Percentiles rank a stretch among this genome's conserved stretches.
Conservation (phyloP, 2,329 filamentous ascomycete species). For the Paecilomyces sp. region DNA sequence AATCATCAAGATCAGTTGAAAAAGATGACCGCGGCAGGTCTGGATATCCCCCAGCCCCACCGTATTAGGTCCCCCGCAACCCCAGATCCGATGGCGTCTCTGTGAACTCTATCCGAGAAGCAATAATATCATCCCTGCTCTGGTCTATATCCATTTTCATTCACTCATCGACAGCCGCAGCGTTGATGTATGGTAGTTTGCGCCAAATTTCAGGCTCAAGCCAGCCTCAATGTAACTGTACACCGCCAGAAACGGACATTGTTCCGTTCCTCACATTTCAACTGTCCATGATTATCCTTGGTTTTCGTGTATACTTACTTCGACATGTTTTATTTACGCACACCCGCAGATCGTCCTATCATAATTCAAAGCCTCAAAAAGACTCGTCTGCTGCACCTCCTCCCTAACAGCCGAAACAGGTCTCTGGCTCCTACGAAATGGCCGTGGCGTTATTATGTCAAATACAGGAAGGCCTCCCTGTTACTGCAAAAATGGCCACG, state of each 20-base stretch:
- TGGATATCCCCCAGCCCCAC: not conserved
- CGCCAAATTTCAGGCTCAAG: not conserved
- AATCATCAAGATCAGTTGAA: not conserved
- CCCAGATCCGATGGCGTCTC: not conserved
- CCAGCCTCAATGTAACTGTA: not conserved
- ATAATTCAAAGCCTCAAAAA: no score
- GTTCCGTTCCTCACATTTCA: not conserved
- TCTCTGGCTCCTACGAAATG: not conserved
- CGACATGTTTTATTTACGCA: no score
- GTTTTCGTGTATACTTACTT: no score
- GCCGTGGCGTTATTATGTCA: not conserved
- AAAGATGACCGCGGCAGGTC: not conserved
- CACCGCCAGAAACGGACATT: not conserved
- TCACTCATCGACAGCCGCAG: not conserved
- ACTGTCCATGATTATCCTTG: no score
- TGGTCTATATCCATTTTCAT: not conserved
- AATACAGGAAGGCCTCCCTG: not conserved
- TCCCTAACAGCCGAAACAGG: not conserved
- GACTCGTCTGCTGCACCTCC: not conserved
- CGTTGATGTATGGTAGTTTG: not conserved
- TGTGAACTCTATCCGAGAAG: not conserved
- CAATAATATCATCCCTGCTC: not conserved
- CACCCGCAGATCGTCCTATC: no score
- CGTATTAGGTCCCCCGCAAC: not conserved
- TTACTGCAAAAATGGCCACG: not conserved